Conservation (phyloP, 2,329 filamentous ascomycete species). For the Claviceps paspali region DNA sequence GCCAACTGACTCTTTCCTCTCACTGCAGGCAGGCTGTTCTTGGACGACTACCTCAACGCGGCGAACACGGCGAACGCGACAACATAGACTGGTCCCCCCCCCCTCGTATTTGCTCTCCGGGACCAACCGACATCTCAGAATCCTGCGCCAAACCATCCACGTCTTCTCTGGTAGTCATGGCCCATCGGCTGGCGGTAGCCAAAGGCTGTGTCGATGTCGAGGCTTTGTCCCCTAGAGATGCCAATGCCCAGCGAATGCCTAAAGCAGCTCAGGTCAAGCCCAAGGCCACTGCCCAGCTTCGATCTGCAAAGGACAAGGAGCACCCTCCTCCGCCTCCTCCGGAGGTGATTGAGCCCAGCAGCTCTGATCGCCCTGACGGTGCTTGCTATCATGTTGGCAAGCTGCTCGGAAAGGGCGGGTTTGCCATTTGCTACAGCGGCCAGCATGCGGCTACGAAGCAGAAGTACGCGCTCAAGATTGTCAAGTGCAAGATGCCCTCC, state of each 20-base stretch:
- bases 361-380: conserved; percentile 52
- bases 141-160: conserved; percentile 1
- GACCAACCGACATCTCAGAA: not conserved
- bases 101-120: not conserved
- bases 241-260: conserved; percentile 41
- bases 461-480: conserved; percentile 65
- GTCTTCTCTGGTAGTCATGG: conserved; percentile 20
- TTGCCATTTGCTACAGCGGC: conserved; percentile 67
- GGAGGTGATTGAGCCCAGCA: conserved; percentile 46
- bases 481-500: conserved; percentile 65
- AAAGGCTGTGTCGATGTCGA: conserved; percentile 42
- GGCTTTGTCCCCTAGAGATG: conserved; percentile 49
- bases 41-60: not conserved
- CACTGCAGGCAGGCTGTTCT: not conserved
- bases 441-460: conserved; percentile 50
- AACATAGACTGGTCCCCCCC: not conserved
- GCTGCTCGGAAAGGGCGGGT: conserved; percentile 65
- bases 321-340: conserved; percentile 49
- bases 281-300: conserved; percentile 36
- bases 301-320: conserved; percentile 47
- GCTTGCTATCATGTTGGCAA: conserved; percentile 60
- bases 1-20: not conserved
- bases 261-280: conserved; percentile 34
- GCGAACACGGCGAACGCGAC: not conserved
- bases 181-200: conserved; percentile 29